phyloP scores from a whole-genome alignment of 2,329 filamentous ascomycete species.

The Arachnopeziza araneosa region DNA sequence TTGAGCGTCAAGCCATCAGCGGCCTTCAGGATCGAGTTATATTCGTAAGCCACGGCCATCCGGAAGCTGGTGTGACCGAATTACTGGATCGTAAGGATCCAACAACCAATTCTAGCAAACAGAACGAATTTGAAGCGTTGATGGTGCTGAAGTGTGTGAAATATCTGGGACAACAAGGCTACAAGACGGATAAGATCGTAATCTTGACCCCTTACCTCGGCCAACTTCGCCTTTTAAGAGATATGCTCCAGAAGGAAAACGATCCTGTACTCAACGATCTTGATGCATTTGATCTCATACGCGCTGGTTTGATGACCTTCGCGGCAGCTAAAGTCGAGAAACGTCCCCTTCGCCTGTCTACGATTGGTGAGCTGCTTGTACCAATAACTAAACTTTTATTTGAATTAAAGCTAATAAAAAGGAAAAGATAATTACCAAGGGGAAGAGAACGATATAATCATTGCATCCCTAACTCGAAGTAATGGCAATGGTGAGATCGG shows the following conservation, averaged over 20 bases:
- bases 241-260: slow-evolving; percentile 47
- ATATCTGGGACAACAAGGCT: slow-evolving; percentile 67
- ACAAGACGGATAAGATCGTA: slow-evolving; percentile 58
- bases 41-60: slow-evolving; percentile 58
- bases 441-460: slow-evolving; percentile 68
- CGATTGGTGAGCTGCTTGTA: slow-evolving; percentile 51
- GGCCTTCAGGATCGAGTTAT: slow-evolving; percentile 56
- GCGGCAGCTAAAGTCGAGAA: slow-evolving; percentile 47
- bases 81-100: slow-evolving; percentile 46
- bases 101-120: slow-evolving; percentile 44
- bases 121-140: slow-evolving; percentile 58
- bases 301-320: slow-evolving; percentile 52
- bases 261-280: slow-evolving; percentile 64
- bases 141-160: slow-evolving; percentile 60
- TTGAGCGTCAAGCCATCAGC: slow-evolving; percentile 39
- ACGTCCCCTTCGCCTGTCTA: slow-evolving; percentile 54
- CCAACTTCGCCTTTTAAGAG: slow-evolving; percentile 53
- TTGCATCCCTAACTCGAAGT: slow-evolving; percentile 61
- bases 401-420: background rate
- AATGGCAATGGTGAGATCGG: slow-evolving; percentile 59
- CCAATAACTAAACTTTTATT: background rate
- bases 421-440: slow-evolving; percentile 69
- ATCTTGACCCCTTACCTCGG: slow-evolving; percentile 68
- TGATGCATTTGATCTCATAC: slow-evolving; percentile 56
- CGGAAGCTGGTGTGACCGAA: slow-evolving; percentile 41